Evolutionary conservation across 495 filamentous ascomycete species (phyloP), one percentile per base, ranked within the genome.

Genomic region (Stereocaulon alpinum): DNA sequence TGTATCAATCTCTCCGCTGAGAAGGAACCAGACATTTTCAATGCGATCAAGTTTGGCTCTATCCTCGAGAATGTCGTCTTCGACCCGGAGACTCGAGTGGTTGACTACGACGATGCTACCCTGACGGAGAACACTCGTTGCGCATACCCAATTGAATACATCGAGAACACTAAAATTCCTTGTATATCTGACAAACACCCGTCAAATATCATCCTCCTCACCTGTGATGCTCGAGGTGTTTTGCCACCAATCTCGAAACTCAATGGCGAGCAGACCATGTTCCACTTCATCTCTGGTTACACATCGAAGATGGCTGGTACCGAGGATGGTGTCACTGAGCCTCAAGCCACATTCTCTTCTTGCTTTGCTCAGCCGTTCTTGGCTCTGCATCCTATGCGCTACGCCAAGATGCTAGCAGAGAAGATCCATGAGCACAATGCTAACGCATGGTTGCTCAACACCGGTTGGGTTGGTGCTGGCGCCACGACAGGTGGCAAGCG

Each of bases 271-370:
- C 93, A 98, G 77, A 95, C 89, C 69, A 97, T 98, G 91, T 98
- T 96, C 83, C 93, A 98, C 82, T 98, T 98, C 82, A 98, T 98
- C 74, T 93, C 87, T 20, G 93, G 93, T 68, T 98, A 98, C 80
- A 98, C 93, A 58, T 97, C 94, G 68, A 98, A 98, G 86, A 97
- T 98, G 94, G 94, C 92, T 62, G 93, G 93, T 68, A 98, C 93
- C 49, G 93, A 98, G 76, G 88, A 96, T 55, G 93, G 93, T 72
- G 83, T 98, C 55, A 89, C 87, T 17, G 93, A 98, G 78, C 93
- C 93, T 64, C 88, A 95, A 77, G 93, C 93, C 3, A 98, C 93
- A 67, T 98, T 98, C 86, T 96, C 91, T 18, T 95, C 92, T 32
- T 98, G 93, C 86, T 98, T 98, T 76, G 93, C 94, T 50, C 93